Base-by-base conservation (phyloP, 805 yeast genomes). In the Ogataea sp. region DNA sequence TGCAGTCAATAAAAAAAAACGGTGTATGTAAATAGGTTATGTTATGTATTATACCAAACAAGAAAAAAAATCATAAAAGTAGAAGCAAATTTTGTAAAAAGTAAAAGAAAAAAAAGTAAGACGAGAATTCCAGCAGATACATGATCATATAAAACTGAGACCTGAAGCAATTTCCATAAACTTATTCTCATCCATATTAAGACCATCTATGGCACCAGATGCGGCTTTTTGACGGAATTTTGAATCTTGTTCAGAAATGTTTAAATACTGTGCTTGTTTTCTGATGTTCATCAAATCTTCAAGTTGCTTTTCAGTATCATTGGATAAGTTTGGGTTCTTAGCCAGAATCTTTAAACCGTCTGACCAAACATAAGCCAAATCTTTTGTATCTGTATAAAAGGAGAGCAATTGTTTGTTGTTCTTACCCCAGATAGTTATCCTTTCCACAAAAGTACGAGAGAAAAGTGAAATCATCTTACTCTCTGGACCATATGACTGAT, bases 321-420 rank as follows among this genome's bases (percentile, higher is more conserved):
- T 53, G 1, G 78, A 70, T 15, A 71, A 44, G 27, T 51, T 59
- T 37, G 51, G 65, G 14, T 52, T 48, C 39, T 67, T 64, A 17
- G 68, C 61, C 27, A 76, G 52, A 53, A 77, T 61, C 50, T 75
- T 76, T 39, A 85, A 56, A 0, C 94, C 95, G 59, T 86, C 95
- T 27, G 81, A 62, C 94, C 94, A 86, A 7, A 79, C 73, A 39
- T 73, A 75, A 32, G 81, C 76, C 36, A 75, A 70, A 36, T 80
- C 85, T 45, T 73, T 71, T 1, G 85, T 80, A 42, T 83, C 89
- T 13, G 84, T 73, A 53, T 71, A 84, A 49, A 84, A 80, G n/a
- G 68, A 56, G 40, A 84, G 65, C 10, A 78, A 46, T 16, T 61
- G 52, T 32, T 68, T 67, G 27, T 60, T 60, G 28, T 58, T 52